Percentiles rank a stretch among this genome's conserved stretches.
These are phyloP conservation scores for Stephania yunnanensis DNA, from an alignment of 164 flowering plant species.

Conservation along the genomic window DNA sequence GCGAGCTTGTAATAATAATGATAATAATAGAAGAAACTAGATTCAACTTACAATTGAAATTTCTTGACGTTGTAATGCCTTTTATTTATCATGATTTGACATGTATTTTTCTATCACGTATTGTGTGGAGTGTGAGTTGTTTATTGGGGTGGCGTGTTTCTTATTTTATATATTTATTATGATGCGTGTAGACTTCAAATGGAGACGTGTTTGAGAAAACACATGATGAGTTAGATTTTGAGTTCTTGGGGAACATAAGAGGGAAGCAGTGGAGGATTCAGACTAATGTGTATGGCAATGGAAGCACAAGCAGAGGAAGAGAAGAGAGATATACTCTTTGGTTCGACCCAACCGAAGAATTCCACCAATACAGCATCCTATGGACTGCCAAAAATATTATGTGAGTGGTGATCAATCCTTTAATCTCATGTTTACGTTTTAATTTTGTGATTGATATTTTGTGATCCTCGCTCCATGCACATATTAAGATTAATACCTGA, in stretches of 20 bases:
- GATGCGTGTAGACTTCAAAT: slow-evolving; percentile 59
- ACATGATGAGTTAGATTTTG: slow-evolving; percentile 91
- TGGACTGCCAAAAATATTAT: slow-evolving; percentile 71
- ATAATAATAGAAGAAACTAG: too few species aligned
- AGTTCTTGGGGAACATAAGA: slow-evolving; percentile 65
- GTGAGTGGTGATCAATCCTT: slow-evolving; percentile 31
- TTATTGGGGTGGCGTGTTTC: too few species aligned
- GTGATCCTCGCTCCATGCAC: too few species aligned
- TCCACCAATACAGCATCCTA: slow-evolving; percentile 79
- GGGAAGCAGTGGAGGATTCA: slow-evolving; percentile 88
- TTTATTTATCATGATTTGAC: too few species aligned
- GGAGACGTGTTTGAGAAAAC: slow-evolving; percentile 69
- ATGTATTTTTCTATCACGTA: too few species aligned
- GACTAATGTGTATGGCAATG: slow-evolving; percentile 87
- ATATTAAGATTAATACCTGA: too few species aligned
- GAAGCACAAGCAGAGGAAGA: slow-evolving; percentile 77
- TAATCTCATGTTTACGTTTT: too few species aligned
- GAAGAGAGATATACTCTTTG: slow-evolving; percentile 81
- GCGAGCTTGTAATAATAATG: too few species aligned
- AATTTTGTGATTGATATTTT: too few species aligned
- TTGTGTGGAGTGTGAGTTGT: too few species aligned
- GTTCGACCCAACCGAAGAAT: slow-evolving; percentile 80
- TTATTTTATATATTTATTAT: not conserved
- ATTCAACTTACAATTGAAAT: too few species aligned
- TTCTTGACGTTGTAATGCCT: too few species aligned